Conservation (phyloP, 2,329 filamentous ascomycete genomes). For the Ascochyta viciae-villosae region DNA sequence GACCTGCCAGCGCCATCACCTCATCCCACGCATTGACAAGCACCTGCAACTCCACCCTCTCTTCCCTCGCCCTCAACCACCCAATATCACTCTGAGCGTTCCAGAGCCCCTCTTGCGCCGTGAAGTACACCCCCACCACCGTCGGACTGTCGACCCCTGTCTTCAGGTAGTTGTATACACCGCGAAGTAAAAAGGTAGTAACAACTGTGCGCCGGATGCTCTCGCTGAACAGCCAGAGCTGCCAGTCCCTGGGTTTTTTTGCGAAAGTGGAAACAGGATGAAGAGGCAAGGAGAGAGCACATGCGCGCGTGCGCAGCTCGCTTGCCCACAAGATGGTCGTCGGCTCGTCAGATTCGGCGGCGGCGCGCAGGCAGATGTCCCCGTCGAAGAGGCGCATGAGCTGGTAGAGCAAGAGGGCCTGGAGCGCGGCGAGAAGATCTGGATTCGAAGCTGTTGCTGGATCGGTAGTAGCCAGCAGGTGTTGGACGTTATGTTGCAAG, state of each 20-base stretch:
- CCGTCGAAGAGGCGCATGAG: slow-evolving; percentile 38
- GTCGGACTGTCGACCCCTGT: slow-evolving; percentile 9
- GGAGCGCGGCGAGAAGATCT: slow-evolving; percentile 19
- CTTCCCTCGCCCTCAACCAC: slow-evolving; percentile 11
- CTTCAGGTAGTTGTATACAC: slow-evolving; percentile 36
- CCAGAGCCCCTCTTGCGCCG: slow-evolving; percentile 22
- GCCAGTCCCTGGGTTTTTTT: slow-evolving; percentile 10
- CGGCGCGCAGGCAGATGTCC: slow-evolving; percentile 25
- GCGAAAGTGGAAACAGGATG: too few relatives aligned
- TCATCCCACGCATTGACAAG: slow-evolving; percentile 13
- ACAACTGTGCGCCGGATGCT: slow-evolving; percentile 43
- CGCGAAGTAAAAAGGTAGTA: slow-evolving; percentile 37
- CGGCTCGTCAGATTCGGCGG: slow-evolving; percentile 30
- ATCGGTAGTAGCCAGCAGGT: too few relatives aligned
- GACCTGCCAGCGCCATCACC: slow-evolving; percentile 10
- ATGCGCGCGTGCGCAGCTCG: slow-evolving; percentile 13
- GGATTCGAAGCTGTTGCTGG: too few relatives aligned
- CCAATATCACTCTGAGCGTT: slow-evolving; percentile 16
- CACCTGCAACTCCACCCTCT: slow-evolving; percentile 13
- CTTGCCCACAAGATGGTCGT: slow-evolving; percentile 30
- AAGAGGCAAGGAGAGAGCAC: not conserved
- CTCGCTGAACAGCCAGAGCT: slow-evolving; percentile 39
- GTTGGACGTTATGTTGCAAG: too few relatives aligned
- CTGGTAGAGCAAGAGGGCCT: slow-evolving; percentile 37
- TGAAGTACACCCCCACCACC: slow-evolving; percentile 11